Percentiles rank a stretch among this genome's conserved stretches.
Evolutionary conservation across 257 asterid genomes (phyloP).

Genomic region (Solanum neorickii): DNA sequence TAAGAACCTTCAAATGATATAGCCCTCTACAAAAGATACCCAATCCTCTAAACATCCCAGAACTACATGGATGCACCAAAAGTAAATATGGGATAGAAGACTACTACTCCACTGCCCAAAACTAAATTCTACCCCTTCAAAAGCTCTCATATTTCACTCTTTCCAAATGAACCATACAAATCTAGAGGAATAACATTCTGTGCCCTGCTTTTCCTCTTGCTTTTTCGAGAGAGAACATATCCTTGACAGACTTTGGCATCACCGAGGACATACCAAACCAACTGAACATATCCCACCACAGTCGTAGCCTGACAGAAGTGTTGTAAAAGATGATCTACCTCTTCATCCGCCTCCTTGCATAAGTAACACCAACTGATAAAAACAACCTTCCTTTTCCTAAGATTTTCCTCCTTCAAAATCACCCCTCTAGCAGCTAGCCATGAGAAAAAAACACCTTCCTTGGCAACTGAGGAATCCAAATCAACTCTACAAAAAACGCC

Average conservation of each 20-base stretch:
- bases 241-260: neutral
- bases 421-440: neutral
- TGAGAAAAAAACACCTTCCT: neutral
- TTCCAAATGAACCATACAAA: neutral
- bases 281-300: neutral
- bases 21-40: neutral
- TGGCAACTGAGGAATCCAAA: neutral
- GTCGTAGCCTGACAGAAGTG: too few species aligned
- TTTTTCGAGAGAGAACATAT: neutral
- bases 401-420: neutral
- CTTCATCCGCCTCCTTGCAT: neutral
- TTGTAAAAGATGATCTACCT: neutral
- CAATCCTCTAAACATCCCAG: neutral
- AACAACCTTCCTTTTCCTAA: neutral
- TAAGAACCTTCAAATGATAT: neutral
- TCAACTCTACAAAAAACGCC: neutral
- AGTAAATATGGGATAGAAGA: neutral
- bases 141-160: neutral
- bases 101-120: neutral
- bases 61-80: neutral
- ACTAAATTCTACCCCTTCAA: neutral
- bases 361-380: neutral
- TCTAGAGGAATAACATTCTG: neutral
- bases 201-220: neutral
- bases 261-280: neutral